These are phyloP conservation scores for Apophysomyces variabilis DNA, from an alignment of 371 early-diverging fungal genomes.

Conservation along the genomic window DNA sequence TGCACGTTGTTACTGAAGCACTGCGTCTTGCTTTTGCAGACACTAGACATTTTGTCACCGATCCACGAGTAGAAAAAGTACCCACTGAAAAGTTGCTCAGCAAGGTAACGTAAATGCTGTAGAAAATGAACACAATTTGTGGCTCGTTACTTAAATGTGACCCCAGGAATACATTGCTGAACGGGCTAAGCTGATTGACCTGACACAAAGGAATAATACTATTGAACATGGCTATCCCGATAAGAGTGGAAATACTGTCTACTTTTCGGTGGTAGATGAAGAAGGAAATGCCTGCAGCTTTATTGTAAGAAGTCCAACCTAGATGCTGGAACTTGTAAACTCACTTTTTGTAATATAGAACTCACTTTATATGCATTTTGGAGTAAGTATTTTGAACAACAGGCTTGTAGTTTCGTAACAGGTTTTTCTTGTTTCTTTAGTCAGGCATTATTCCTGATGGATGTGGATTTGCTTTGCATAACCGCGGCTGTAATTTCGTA, in stretches of 20 bases:
- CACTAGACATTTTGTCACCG: slow-evolving; percentile 67
- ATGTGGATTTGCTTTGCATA: slow-evolving; percentile 78
- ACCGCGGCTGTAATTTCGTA: slow-evolving; percentile 74
- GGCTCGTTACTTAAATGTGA: not conserved
- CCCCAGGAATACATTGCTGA: slow-evolving; percentile 57
- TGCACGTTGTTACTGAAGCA: slow-evolving; percentile 73
- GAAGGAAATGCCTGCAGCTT: slow-evolving; percentile 88
- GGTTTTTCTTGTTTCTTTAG: slow-evolving; percentile 18
- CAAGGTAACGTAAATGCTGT: slow-evolving; percentile 33
- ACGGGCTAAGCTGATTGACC: slow-evolving; percentile 64
- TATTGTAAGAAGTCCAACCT: slow-evolving; percentile 51
- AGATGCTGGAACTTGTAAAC: slow-evolving; percentile 5
- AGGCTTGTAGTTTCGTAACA: not conserved
- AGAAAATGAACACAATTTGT: not conserved
- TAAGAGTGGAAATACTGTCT: slow-evolving; percentile 71
- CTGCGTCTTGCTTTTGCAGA: slow-evolving; percentile 82
- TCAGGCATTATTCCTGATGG: slow-evolving; percentile 59
- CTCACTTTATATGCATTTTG: slow-evolving; percentile 64
- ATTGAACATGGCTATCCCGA: slow-evolving; percentile 67
- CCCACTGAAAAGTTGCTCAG: slow-evolving; percentile 57
- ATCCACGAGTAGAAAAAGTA: slow-evolving; percentile 62
- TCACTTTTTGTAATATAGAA: slow-evolving; percentile 38
- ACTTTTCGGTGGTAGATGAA: slow-evolving; percentile 77
- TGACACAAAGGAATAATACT: slow-evolving; percentile 47
- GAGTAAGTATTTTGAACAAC: slow-evolving; percentile 37